Conservation (phyloP, 2,329 filamentous ascomycete species). For the Chaetomium sp. region DNA sequence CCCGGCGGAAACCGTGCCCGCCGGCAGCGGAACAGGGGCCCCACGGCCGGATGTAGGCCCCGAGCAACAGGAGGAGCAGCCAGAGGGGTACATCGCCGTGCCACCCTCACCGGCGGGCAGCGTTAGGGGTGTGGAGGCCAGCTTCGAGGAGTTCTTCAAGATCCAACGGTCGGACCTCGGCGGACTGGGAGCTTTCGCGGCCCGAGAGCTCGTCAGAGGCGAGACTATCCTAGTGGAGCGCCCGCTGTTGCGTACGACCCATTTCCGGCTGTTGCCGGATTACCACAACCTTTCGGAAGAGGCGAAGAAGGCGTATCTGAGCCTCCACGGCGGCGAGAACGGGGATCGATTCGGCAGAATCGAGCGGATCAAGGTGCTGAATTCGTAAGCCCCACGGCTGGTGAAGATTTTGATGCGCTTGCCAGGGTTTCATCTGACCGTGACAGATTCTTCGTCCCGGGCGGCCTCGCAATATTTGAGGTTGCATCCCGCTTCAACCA, state of each 20-base stretch:
- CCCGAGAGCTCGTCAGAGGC: conserved; percentile 41
- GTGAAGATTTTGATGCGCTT: neutral
- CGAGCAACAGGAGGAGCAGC: neutral
- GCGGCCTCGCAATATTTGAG: conserved; percentile 48
- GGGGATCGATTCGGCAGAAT: conserved; percentile 36
- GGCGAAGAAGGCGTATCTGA: conserved; percentile 41
- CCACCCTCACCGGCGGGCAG: neutral
- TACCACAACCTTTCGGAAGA: conserved; percentile 42
- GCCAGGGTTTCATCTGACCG: conserved; percentile 6
- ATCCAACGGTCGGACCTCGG: conserved; percentile 46
- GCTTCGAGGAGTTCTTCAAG: conserved; percentile 42
- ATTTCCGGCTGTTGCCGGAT: conserved; percentile 39
- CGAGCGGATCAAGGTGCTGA: conserved; percentile 49
- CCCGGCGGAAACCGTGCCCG: neutral
- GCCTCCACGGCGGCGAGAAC: conserved; percentile 44
- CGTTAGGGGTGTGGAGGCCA: neutral
- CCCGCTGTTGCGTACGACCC: conserved; percentile 45
- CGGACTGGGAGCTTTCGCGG: conserved; percentile 53
- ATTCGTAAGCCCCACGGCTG: conserved; percentile 45
- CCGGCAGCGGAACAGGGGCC: neutral
- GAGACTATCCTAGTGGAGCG: conserved; percentile 50
- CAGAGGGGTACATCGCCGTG: neutral
- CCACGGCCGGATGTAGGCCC: neutral
- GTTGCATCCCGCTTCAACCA: conserved; percentile 62
- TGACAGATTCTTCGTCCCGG: conserved; percentile 35